Percentiles rank a stretch among this genome's conserved stretches.
Conservation (phyloP, 805 yeast genomes). For the Zygosaccharomyces rouxii region DNA sequence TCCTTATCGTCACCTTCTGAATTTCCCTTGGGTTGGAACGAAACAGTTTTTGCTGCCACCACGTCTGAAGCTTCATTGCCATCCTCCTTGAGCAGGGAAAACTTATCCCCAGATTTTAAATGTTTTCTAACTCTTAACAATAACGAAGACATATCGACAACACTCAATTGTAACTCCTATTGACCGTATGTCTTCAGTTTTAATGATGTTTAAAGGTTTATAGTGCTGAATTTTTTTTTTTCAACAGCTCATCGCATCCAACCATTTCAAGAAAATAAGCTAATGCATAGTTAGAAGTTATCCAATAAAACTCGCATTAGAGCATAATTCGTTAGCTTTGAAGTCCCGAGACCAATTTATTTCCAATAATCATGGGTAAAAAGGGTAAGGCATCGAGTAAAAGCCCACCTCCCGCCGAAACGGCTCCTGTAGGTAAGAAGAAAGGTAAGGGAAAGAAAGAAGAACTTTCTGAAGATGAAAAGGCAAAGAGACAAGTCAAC, state of each 20-base stretch:
- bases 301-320: background rate
- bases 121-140: constrained; percentile 19
- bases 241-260: constrained; percentile 4
- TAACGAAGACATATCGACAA: constrained; percentile 7
- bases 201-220: background rate
- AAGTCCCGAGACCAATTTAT: background rate
- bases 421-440: constrained; percentile 16
- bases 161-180: background rate
- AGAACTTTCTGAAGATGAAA: constrained; percentile 15
- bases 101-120: constrained; percentile 17
- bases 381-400: constrained; percentile 16
- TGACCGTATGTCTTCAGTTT: background rate
- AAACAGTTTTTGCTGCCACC: constrained; percentile 32
- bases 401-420: constrained; percentile 9
- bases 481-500: constrained; percentile 32
- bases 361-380: constrained; percentile 20
- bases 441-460: constrained; percentile 23
- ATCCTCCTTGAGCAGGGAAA: constrained; percentile 17
- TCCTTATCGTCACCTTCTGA: constrained; percentile 16
- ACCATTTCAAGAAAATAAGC: background rate
- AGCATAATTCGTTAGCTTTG: background rate
- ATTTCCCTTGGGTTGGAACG: constrained; percentile 24
- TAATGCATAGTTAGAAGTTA: background rate
- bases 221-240: background rate
- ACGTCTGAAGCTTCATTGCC: constrained; percentile 37